Base-by-base conservation (phyloP, 2,329 filamentous ascomycete genomes). In the Chaetomium strumarium region DNA sequence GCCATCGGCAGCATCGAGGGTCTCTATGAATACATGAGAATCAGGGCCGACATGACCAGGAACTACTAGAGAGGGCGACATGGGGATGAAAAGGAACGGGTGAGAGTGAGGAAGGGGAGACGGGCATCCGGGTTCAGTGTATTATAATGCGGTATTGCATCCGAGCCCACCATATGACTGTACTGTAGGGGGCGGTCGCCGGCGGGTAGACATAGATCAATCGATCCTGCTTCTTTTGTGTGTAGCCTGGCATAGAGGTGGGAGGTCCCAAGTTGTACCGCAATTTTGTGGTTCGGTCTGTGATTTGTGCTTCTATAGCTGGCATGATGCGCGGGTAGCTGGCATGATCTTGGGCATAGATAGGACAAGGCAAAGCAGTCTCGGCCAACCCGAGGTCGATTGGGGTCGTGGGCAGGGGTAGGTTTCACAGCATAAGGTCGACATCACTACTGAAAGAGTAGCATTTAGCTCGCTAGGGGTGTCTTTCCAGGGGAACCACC, bases 1-100 rank as follows among this genome's bases (percentile, higher is more conserved):
- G 93, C 92, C 33, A 88, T 97, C 61, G 93, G 93, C 62, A 85
- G 83, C 75, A 90, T 97, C 67, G 93, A 97, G 81, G 92, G 84
- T 69, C 72, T 86, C 53, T 79, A 87, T 57, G 83, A 92, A 72
- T 95, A 93, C 77, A 45, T 64, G 33, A 65, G 68, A 49, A 60
- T 70, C 49, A 63, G 68, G 51, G 65, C 57, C 39, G 67, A 67
- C 55, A 70, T 69, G 68, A 67, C 60, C 63, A 63, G 67, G 57
- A 69, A 70, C 64, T 62, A 68, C 45, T 70, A 64, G 45, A 29
- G 29, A 37, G 2, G 29, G 41, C 8, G 43, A 49, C 14, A 49
- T 9, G 20, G 40, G 10, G 33, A 29, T 37, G 29, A 39, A 24
- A 42, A 37, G 34, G 37, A 42, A 40, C n/a, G 24, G 13, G 17